Evolutionary conservation across 208 protist genomes (phyloP).

Genomic region (Wallacemonas rigidus): DNA sequence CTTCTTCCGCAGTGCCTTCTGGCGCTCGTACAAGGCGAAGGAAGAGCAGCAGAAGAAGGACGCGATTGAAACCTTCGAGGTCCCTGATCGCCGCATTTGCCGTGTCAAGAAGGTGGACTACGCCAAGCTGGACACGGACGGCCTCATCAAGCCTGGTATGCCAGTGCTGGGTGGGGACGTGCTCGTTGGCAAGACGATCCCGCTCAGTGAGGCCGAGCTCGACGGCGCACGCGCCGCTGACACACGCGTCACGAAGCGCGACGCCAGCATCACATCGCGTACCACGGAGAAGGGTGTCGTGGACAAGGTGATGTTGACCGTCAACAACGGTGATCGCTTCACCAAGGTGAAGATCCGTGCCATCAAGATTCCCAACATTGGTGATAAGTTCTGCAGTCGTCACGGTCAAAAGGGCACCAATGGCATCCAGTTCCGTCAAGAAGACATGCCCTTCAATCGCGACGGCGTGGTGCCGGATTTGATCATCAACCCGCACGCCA

Average conservation of each 20-base stretch:
- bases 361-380: conserved; percentile 97
- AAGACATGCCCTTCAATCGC: conserved; percentile 99
- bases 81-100: conserved; percentile 86
- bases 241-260: conserved; percentile 79
- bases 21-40: conserved; percentile 74
- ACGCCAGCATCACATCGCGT: conserved; percentile 82
- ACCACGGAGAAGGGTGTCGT: conserved; percentile 92
- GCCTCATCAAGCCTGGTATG: conserved; percentile 91
- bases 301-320: conserved; percentile 96
- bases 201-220: conserved; percentile 36
- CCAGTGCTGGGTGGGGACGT: conserved; percentile 88
- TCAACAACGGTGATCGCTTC: conserved; percentile 88
- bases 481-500: conserved; percentile 99
- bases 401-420: conserved; percentile 99
- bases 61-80: conserved; percentile 92
- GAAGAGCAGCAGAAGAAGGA: conserved; percentile 80
- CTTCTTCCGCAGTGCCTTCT: conserved; percentile 96
- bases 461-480: conserved; percentile 98
- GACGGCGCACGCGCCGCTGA: conserved; percentile 46
- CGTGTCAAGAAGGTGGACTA: conserved; percentile 90
- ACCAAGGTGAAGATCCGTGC: conserved; percentile 95
- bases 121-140: conserved; percentile 97
- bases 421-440: conserved; percentile 97
- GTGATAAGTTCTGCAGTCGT: conserved; percentile 99
- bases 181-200: conserved; percentile 93